phyloP scores from a whole-genome alignment of 129 eudicot species.

The Dittrichia graveolens region DNA sequence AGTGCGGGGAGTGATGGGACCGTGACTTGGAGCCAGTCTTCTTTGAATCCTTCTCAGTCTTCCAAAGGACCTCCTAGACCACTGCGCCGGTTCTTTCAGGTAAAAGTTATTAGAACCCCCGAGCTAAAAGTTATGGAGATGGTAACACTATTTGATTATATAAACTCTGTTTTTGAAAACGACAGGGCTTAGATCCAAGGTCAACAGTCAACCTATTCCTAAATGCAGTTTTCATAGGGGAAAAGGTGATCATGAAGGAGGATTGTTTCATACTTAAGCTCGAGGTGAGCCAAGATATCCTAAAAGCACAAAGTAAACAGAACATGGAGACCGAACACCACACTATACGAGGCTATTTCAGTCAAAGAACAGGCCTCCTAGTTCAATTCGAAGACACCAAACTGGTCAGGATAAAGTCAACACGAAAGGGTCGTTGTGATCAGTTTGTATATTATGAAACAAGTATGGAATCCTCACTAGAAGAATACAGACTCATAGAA shows the following conservation, averaged over 20 bases:
- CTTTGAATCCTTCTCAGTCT: conserved; percentile 51
- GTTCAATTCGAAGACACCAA: conserved; percentile 78
- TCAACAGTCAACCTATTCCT: conserved; percentile 68
- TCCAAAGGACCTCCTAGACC: conserved; percentile 86
- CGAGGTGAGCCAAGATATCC: conserved; percentile 57
- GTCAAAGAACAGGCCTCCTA: conserved; percentile 83
- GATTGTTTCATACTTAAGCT: conserved; percentile 67
- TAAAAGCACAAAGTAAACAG: conserved; percentile 54
- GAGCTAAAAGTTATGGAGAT: neutral
- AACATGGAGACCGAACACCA: conserved; percentile 73
- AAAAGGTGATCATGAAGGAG: conserved; percentile 53
- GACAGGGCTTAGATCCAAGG: conserved; percentile 80
- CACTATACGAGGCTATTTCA: conserved; percentile 73
- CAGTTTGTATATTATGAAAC: conserved; percentile 63
- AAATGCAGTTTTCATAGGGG: conserved; percentile 69
- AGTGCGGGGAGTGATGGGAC: conserved; percentile 70
- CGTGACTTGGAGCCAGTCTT: conserved; percentile 74
- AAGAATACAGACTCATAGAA: conserved; percentile 57
- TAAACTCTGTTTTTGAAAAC: neutral
- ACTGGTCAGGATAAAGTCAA: conserved; percentile 58
- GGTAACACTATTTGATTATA: neutral
- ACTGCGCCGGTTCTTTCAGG: conserved; percentile 83
- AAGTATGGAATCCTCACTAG: conserved; percentile 63
- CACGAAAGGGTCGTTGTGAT: conserved; percentile 33
- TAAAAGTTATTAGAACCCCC: conserved; percentile 7